phyloP scores from a whole-genome alignment of 495 filamentous ascomycete genomes.

The Usnea hakonensis region DNA sequence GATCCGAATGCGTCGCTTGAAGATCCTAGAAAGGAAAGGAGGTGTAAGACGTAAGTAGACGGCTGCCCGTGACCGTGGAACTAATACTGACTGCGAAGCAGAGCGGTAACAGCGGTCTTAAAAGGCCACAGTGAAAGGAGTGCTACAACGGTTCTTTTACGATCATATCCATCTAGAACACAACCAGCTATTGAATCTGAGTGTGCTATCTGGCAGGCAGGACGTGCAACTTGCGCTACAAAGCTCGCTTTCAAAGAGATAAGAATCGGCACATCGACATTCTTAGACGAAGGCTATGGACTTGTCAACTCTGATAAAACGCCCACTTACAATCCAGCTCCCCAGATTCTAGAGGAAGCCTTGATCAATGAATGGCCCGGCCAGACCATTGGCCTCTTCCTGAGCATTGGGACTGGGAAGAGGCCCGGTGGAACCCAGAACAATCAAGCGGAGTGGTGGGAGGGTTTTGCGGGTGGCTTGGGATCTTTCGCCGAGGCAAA shows the following conservation, averaged over 20 bases:
- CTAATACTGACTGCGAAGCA: conserved; percentile 34
- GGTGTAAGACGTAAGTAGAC: conserved; percentile 78
- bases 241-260: conserved; percentile 94
- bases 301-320: conserved; percentile 19
- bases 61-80: neutral
- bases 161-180: conserved; percentile 89
- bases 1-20: conserved; percentile 48
- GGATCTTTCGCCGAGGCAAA: conserved; percentile 87
- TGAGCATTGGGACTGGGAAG: conserved; percentile 90
- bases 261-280: conserved; percentile 83
- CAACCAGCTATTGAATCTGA: conserved; percentile 83
- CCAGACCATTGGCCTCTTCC: conserved; percentile 77
- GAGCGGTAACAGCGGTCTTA: conserved; percentile 85
- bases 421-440: conserved; percentile 63
- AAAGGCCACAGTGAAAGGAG: conserved; percentile 61
- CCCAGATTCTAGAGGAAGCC: conserved; percentile 81
- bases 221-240: conserved; percentile 86
- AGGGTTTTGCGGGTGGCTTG: conserved; percentile 70
- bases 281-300: conserved; percentile 87
- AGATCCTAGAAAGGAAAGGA: conserved; percentile 42
- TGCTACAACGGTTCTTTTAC: conserved; percentile 60
- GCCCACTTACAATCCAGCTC: conserved; percentile 76
- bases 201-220: conserved; percentile 93
- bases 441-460: conserved; percentile 75
- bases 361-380: conserved; percentile 90